Base-by-base conservation (phyloP, 2,329 filamentous ascomycete species). In the Botrytis elliptica region DNA sequence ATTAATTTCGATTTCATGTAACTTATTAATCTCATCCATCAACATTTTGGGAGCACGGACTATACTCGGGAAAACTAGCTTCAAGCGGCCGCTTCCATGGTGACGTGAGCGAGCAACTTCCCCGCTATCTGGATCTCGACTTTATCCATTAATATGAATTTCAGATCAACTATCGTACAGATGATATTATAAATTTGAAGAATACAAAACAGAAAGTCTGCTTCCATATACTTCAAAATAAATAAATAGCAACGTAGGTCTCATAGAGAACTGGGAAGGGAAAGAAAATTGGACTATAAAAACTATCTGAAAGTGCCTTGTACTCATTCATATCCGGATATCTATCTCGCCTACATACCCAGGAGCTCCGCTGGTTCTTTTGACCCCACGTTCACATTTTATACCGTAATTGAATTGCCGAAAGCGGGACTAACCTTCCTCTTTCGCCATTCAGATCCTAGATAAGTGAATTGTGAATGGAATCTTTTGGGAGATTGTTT, bases 331-430 rank as follows among this genome's bases (percentile, higher is more conserved):
- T 16, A 55, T 55, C 49, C 49, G 25, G 49, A 55, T n/a, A 55
- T n/a, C 25, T 14, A 55, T n/a, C 49, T 55, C n/a, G 52, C 52
- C 14, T 55, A 55, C 52, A 6, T 52, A 20, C 25, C 9, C 12
- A n/a, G 40, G 40, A 16, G 5, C 25, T 16, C 12, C 25, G 25
- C 49, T n/a, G 18, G 16, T 36, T 12, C 63, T 42, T 29, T 72
- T 55, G 22, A 67, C 69, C 73, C 76, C 71, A 74, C 75, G 63
- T 62, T 38, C 20, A 25, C 18, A 25, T 29, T 22, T 42, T 25
- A 14, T 52, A 46, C 8, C 49, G 49, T 59, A 25, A 69, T 59
- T 59, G 49, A 33, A 69, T 59, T 59, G 49, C 66, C 66, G 66
- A 59, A 59, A 59, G 55, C 66, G 66, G 38, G 49, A 59, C 42